Evolutionary conservation across 345 rosid genomes (phyloP).

Genomic region (Lepidium africanum): DNA sequence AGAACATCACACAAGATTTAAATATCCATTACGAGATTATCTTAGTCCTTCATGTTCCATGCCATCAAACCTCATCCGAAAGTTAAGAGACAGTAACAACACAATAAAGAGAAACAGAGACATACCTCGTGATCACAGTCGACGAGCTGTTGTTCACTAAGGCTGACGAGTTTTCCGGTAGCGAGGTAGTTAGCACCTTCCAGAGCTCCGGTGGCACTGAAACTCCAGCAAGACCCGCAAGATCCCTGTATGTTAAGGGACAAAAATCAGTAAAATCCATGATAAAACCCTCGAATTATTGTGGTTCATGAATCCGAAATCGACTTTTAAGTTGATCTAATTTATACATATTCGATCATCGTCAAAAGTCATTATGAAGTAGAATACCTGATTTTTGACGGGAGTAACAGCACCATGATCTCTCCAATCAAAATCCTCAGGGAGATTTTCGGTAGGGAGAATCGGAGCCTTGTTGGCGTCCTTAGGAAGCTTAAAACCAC

Average conservation of each 20-base stretch:
- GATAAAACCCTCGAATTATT: neutral
- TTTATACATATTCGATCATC: neutral
- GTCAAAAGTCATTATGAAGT: too few relatives aligned
- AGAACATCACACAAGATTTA: neutral
- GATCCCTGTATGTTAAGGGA: slow-evolving; percentile 46
- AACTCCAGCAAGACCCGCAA: slow-evolving; percentile 99
- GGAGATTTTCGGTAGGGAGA: slow-evolving; percentile 65
- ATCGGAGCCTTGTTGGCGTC: slow-evolving; percentile 83
- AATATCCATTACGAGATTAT: neutral
- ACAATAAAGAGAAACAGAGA: neutral
- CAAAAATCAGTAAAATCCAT: neutral
- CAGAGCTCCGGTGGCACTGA: slow-evolving; percentile 90
- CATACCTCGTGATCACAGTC: slow-evolving; percentile 97
- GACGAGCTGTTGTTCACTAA: slow-evolving; percentile 98
- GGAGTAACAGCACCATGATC: slow-evolving; percentile 81
- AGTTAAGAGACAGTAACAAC: neutral
- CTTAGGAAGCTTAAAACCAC: slow-evolving; percentile 50
- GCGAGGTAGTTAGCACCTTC: slow-evolving; percentile 94
- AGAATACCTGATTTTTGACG: slow-evolving; percentile 72
- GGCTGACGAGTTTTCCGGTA: slow-evolving; percentile 86
- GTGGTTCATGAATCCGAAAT: neutral
- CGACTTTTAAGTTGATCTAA: neutral
- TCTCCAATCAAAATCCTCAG: slow-evolving; percentile 92
- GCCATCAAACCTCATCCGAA: neutral
- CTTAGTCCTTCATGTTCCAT: neutral